phyloP scores from a whole-genome alignment of 2,329 filamentous ascomycete genomes.

The Xylariaceae sp. region DNA sequence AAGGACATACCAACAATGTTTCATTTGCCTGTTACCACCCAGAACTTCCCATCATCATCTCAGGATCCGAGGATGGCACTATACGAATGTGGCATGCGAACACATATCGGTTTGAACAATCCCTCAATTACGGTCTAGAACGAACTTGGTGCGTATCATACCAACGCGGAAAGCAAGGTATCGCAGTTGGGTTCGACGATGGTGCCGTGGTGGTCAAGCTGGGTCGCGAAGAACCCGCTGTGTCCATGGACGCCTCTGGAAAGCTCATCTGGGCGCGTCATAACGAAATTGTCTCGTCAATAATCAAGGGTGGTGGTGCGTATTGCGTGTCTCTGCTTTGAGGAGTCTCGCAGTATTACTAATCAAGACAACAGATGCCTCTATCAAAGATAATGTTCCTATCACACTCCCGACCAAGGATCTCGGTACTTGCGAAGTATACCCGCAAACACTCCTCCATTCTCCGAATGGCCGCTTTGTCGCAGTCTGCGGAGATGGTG shows the following conservation, averaged over 20 bases:
- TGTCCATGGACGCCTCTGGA: constrained; percentile 94
- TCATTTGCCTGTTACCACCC: constrained; percentile 98
- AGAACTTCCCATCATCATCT: constrained; percentile 94
- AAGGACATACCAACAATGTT: constrained; percentile 97
- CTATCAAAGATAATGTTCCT: constrained; percentile 82
- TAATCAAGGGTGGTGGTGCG: constrained; percentile 82
- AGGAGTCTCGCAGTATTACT: constrained; percentile 23
- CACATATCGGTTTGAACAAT: constrained; percentile 94
- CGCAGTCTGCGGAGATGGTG: constrained; percentile 81
- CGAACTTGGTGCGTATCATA: constrained; percentile 97
- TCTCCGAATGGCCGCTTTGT: constrained; percentile 94
- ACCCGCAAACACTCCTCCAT: constrained; percentile 89
- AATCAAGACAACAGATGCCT: constrained; percentile 55
- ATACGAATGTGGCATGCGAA: constrained; percentile 99
- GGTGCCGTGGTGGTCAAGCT: constrained; percentile 97
- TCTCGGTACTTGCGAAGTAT: constrained; percentile 92
- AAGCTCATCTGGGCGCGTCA: constrained; percentile 96
- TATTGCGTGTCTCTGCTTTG: constrained; percentile 26
- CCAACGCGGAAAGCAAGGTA: constrained; percentile 88
- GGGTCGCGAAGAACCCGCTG: constrained; percentile 92
- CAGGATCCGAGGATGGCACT: constrained; percentile 94
- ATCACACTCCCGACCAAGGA: constrained; percentile 90
- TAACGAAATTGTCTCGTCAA: constrained; percentile 90
- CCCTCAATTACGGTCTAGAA: constrained; percentile 91
- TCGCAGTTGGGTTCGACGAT: constrained; percentile 96